These are phyloP conservation scores for Bolboschoenoplectus hybrid DNA, from an alignment of 202 grass and related monocot genomes.

Conservation along the genomic window DNA sequence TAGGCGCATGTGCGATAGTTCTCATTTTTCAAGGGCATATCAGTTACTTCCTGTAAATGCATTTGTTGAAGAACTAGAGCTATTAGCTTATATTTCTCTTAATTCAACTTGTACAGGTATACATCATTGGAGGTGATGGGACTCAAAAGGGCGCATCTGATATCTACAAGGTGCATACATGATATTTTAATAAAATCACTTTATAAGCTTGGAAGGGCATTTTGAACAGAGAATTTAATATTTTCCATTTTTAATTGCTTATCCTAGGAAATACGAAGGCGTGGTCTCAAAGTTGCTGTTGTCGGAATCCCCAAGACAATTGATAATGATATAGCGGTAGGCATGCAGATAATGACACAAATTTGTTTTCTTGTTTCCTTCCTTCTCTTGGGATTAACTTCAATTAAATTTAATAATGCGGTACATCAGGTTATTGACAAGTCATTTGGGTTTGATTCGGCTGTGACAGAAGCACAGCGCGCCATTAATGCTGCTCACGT, in stretches of 20 bases:
- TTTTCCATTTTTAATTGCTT: constrained; percentile 33
- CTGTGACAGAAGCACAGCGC: constrained; percentile 92
- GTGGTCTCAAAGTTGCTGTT: constrained; percentile 79
- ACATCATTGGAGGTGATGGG: constrained; percentile 90
- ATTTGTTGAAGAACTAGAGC: background rate
- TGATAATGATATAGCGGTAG: constrained; percentile 97
- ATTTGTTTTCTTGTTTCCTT: background rate
- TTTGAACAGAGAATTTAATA: background rate
- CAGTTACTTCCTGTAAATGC: constrained; percentile 5
- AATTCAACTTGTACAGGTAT: constrained; percentile 53
- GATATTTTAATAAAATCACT: constrained; percentile 8
- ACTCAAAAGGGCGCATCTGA: constrained; percentile 93
- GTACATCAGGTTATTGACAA: constrained; percentile 88
- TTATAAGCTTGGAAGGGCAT: constrained; percentile 4
- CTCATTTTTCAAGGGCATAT: background rate
- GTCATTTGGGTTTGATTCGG: constrained; percentile 95
- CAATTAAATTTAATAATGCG: constrained; percentile 31
- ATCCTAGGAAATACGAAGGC: constrained; percentile 82
- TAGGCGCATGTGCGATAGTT: background rate
- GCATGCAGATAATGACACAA: background rate
- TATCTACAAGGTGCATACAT: constrained; percentile 72
- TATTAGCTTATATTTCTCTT: constrained; percentile 22
- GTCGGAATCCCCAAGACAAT: constrained; percentile 93
- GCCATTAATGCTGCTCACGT: constrained; percentile 97
- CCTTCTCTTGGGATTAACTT: constrained; percentile 18